Percentiles rank a stretch among this genome's conserved stretches.
phyloP scores from a whole-genome alignment of 2,329 filamentous ascomycete genomes.

The Cladosporium phlei region DNA sequence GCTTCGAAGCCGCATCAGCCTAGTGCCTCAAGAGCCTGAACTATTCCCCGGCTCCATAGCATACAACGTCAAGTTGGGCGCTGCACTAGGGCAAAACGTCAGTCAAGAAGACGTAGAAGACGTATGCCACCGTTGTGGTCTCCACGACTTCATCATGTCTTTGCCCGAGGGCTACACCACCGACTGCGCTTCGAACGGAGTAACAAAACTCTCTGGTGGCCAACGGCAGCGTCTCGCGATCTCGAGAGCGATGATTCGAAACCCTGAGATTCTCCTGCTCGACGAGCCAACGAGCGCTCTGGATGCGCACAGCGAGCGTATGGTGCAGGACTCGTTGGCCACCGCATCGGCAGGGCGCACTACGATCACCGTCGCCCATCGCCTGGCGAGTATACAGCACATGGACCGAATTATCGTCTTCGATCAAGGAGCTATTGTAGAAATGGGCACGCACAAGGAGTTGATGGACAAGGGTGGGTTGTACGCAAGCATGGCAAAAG shows the following conservation, averaged over 20 bases:
- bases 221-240: slow-evolving; percentile 45
- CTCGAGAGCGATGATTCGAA: slow-evolving; percentile 42
- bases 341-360: slow-evolving; percentile 45
- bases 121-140: slow-evolving; percentile 39
- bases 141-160: slow-evolving; percentile 45
- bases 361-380: slow-evolving; percentile 72
- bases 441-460: slow-evolving; percentile 58
- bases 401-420: slow-evolving; percentile 78
- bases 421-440: slow-evolving; percentile 58
- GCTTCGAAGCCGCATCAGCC: slow-evolving; percentile 37
- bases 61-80: slow-evolving; percentile 42
- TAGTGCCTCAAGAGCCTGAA: slow-evolving; percentile 44
- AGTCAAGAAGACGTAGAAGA: slow-evolving; percentile 29
- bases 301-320: slow-evolving; percentile 42
- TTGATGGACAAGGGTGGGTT: slow-evolving; percentile 46
- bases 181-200: slow-evolving; percentile 39
- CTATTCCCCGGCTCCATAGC: slow-evolving; percentile 42
- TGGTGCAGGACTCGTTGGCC: slow-evolving; percentile 39
- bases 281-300: slow-evolving; percentile 46
- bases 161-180: slow-evolving; percentile 46
- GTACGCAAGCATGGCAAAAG: slow-evolving; percentile 38
- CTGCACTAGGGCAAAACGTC: slow-evolving; percentile 21
- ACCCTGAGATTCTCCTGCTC: slow-evolving; percentile 43
- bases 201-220: slow-evolving; percentile 39
- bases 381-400: slow-evolving; percentile 71